phyloP scores from a whole-genome alignment of 2,329 filamentous ascomycete species.

The Cladosporium sp. region DNA sequence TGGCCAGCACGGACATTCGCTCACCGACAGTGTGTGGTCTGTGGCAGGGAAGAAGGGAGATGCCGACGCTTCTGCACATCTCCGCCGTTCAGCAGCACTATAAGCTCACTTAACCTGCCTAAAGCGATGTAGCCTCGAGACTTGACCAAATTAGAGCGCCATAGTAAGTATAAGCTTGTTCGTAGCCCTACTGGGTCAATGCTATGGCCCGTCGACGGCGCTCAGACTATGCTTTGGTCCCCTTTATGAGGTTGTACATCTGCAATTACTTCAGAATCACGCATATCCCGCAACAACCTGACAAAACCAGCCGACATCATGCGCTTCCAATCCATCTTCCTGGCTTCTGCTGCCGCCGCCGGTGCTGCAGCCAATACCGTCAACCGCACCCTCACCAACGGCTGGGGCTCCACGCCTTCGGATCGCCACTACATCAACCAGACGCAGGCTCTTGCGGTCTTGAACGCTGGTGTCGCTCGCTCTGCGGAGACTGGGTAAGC shows the following conservation, averaged over 20 bases:
- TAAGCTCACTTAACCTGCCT: not conserved
- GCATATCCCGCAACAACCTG: not conserved
- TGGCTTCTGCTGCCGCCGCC: not conserved
- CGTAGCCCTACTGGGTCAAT: not conserved
- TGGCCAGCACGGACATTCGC: too few relatives aligned
- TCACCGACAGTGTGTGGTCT: too few relatives aligned
- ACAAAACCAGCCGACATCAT: not conserved
- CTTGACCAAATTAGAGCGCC: not conserved
- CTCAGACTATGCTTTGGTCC: not conserved
- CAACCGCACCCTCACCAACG: constrained; percentile 24
- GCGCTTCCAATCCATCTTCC: not conserved
- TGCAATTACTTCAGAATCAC: not conserved
- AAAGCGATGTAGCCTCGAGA: not conserved
- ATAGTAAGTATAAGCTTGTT: not conserved
- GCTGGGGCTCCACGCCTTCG: constrained; percentile 20
- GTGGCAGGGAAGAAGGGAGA: too few relatives aligned
- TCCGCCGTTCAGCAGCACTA: not conserved
- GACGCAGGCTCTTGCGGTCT: constrained; percentile 21
- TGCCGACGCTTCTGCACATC: not conserved
- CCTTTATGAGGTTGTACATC: not conserved
- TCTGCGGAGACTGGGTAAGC: constrained; percentile 3
- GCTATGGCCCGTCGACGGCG: not conserved
- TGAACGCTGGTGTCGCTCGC: constrained; percentile 21
- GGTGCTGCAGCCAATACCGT: constrained; percentile 9
- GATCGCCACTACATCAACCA: constrained; percentile 25